Evolutionary conservation across 306 rosid genomes (phyloP).

Genomic region (Cicer pinnatifidum): DNA sequence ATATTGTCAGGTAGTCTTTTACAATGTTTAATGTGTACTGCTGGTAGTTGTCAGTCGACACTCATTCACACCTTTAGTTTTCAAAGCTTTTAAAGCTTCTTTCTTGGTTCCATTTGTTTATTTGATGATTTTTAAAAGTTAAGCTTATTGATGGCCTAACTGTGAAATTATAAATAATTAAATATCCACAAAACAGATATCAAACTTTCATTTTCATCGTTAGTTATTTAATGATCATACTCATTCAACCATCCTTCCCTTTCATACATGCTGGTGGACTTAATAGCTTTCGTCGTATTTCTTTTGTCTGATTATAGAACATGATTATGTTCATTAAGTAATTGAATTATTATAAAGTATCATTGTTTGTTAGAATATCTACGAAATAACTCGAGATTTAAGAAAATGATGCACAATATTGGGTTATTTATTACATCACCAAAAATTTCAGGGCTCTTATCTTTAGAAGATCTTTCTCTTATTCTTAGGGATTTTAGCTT

Average conservation of each 20-base stretch:
- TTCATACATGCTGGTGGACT: constrained; percentile 1
- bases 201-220: constrained; percentile 29
- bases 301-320: constrained; percentile 25
- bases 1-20: constrained; percentile 73
- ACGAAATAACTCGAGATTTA: constrained; percentile 7
- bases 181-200: constrained; percentile 8
- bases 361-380: constrained; percentile 29
- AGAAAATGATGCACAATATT: constrained; percentile 15
- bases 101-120: constrained; percentile 22
- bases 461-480: not conserved
- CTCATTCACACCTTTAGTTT: constrained; percentile 24
- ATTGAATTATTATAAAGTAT: constrained; percentile 22
- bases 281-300: constrained; percentile 29
- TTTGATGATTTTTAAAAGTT: constrained; percentile 26
- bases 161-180: constrained; percentile 26
- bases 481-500: constrained; percentile 16
- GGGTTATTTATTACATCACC: not conserved
- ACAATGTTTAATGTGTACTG: constrained; percentile 23
- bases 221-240: constrained; percentile 27
- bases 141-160: constrained; percentile 17
- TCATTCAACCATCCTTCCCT: constrained; percentile 4
- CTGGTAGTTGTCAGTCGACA: constrained; percentile 17
- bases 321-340: constrained; percentile 21
- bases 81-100: constrained; percentile 11
- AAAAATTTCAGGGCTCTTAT: not conserved